These are phyloP conservation scores for Potentilla sterilis DNA, from an alignment of 306 rosid species.

Conservation along the genomic window DNA sequence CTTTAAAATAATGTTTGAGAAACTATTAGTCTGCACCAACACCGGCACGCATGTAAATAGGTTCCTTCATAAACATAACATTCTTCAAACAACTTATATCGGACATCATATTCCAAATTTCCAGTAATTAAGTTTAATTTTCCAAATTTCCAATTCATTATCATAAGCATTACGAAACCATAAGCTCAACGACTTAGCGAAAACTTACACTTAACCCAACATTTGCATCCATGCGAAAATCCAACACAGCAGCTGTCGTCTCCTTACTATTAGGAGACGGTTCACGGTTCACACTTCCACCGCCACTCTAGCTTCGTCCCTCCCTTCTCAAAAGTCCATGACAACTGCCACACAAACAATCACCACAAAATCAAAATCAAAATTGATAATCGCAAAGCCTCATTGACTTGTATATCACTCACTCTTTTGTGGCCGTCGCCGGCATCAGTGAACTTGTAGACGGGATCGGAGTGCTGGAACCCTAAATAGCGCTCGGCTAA, in stretches of 20 bases:
- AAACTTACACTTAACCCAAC: conserved; percentile 70
- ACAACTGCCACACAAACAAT: conserved; percentile 44
- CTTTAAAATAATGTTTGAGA: not conserved
- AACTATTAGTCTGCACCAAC: not conserved
- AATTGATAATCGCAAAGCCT: not conserved
- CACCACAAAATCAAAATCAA: not conserved
- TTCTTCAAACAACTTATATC: not conserved
- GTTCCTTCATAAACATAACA: not conserved
- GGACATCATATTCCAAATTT: not conserved
- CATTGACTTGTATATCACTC: not conserved
- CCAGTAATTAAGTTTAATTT: not conserved
- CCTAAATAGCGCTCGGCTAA: conserved; percentile 71
- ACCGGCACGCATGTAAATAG: not conserved
- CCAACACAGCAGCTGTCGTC: conserved; percentile 61
- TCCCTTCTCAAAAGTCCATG: conserved; percentile 89
- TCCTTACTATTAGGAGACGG: conserved; percentile 57
- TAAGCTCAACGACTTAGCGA: conserved; percentile 9
- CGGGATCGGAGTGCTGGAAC: conserved; percentile 66
- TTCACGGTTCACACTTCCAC: conserved; percentile 68
- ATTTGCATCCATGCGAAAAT: conserved; percentile 85
- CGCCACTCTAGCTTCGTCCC: conserved; percentile 81
- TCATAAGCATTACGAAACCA: not conserved
- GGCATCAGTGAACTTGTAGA: conserved; percentile 63
- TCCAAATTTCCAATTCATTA: not conserved
- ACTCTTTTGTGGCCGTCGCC: conserved; percentile 71